These are phyloP conservation scores for Ogataea parapolymorpha DNA, from an alignment of 805 yeast genomes.

Conservation along the genomic window DNA sequence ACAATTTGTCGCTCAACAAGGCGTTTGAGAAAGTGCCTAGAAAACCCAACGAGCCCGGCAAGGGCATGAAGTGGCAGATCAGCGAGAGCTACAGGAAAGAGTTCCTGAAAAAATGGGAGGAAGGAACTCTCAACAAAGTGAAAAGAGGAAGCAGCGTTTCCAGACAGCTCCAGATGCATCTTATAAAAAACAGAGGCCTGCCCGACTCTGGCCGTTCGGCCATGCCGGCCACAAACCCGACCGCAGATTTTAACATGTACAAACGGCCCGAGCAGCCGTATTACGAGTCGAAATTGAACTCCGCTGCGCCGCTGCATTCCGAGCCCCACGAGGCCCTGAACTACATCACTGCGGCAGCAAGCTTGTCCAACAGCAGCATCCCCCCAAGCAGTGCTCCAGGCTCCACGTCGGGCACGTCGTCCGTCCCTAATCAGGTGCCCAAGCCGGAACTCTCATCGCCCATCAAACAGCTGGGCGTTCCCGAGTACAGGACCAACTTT, in stretches of 20 bases:
- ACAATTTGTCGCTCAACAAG: slow-evolving; percentile 88
- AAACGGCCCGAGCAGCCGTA: slow-evolving; percentile 10
- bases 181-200: slow-evolving; percentile 53
- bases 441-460: slow-evolving; percentile 22
- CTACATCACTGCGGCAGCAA: slow-evolving; percentile 28
- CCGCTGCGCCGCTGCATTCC: slow-evolving; percentile 5
- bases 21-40: slow-evolving; percentile 98
- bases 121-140: slow-evolving; percentile 69
- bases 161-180: slow-evolving; percentile 72
- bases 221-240: slow-evolving; percentile 10
- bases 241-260: slow-evolving; percentile 12
- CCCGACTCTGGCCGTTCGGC: slow-evolving; percentile 43
- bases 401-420: slow-evolving; percentile 17
- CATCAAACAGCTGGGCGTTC: slow-evolving; percentile 15
- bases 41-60: slow-evolving; percentile 94
- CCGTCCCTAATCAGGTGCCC: slow-evolving; percentile 13
- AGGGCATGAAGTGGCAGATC: slow-evolving; percentile 99
- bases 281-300: slow-evolving; percentile 4
- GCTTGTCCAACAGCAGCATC: slow-evolving; percentile 15
- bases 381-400: slow-evolving; percentile 8
- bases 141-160: slow-evolving; percentile 81
- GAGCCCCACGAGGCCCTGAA: slow-evolving; percentile 29
- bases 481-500: slow-evolving; percentile 15
- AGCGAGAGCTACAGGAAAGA: slow-evolving; percentile 81
- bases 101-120: slow-evolving; percentile 73